Conservation (phyloP, 2,329 filamentous ascomycete genomes). For the Pyrenochaeta sp. region DNA sequence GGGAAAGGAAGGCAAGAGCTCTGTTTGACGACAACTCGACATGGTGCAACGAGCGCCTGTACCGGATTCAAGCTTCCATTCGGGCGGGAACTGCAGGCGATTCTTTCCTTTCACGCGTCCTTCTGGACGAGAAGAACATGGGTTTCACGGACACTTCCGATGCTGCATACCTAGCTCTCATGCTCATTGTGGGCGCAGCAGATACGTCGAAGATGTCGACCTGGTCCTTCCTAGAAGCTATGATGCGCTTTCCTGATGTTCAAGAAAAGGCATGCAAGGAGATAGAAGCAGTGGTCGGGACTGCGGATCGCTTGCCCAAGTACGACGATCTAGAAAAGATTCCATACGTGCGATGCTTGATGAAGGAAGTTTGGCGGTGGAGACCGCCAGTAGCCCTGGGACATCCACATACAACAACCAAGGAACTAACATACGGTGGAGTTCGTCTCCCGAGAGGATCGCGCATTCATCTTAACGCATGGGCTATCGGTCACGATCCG, state of each 20-base stretch:
- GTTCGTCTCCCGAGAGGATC: slow-evolving; percentile 57
- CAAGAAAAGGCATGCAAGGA: slow-evolving; percentile 56
- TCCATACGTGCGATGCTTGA: slow-evolving; percentile 62
- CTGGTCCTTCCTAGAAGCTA: slow-evolving; percentile 53
- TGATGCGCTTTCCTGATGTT: slow-evolving; percentile 58
- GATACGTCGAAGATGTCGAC: slow-evolving; percentile 25
- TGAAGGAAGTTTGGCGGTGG: slow-evolving; percentile 66
- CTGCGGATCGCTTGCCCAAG: slow-evolving; percentile 45
- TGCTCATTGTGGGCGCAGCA: slow-evolving; percentile 16
- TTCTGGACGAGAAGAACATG: slow-evolving; percentile 11
- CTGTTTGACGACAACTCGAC: slow-evolving; percentile 9
- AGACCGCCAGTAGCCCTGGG: slow-evolving; percentile 60
- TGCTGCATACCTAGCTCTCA: slow-evolving; percentile 14
- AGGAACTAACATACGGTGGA: slow-evolving; percentile 55
- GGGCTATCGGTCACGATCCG: slow-evolving; percentile 58
- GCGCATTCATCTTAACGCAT: slow-evolving; percentile 58
- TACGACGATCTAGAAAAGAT: slow-evolving; percentile 43
- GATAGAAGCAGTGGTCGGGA: slow-evolving; percentile 50
- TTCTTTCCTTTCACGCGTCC: slow-evolving; percentile 5
- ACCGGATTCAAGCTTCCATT: slow-evolving; percentile 5
- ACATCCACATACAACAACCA: slow-evolving; percentile 55
- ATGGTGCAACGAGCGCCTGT: slow-evolving; percentile 8
- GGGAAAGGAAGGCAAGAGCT: slow-evolving; percentile 7
- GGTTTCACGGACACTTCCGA: slow-evolving; percentile 5
- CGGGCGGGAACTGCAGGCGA: background rate